Base-by-base conservation (phyloP, 2,329 filamentous ascomycete genomes). In the Sporothrix inflata region DNA sequence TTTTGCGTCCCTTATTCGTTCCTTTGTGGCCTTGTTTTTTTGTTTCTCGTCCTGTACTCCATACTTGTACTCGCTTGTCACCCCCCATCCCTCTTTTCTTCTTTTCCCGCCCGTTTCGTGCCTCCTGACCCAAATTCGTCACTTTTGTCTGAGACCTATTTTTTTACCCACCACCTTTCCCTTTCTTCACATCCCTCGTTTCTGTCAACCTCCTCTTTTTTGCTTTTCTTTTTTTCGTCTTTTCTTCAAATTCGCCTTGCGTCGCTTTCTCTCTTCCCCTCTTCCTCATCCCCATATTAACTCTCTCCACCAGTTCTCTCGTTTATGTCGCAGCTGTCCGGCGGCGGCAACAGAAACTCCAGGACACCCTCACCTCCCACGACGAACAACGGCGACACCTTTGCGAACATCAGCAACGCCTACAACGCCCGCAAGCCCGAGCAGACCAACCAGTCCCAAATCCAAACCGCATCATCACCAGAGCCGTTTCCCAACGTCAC, bases 271-370 rank as follows among this genome's bases (percentile, higher is more conserved):
- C 42, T 21, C 27, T 63, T 34, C 34, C 47, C 49, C 21, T 61
- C 6, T 2, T 21, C 51, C 5, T 45, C 21, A 6, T 38, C 51
- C 51, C n/a, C 30, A 69, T 73, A 72, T 66, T 72, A 30, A 71
- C 55, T 73, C 73, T 75, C 74, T 73, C 74, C 21, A 9, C 45
- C 80, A 97, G 94, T 97, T 72, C 86, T 94, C 77, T 97, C 93
- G 77, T 97, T 97, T 83, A 95, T 97, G 88, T 94, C 92, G 81
- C 89, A 91, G 83, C 90, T 92, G 85, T 91, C 91, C 76, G 84
- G 83, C 75, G 81, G 84, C 75, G 81, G 82, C 73, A 78, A 81
- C 73, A 78, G 77, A 76, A 81, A 83, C 77, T 84, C 83, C 77
- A 78, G 78, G 80, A 83, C 76, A 74, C 38, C 74, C 60, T 70